A percentile compares a stretch with the other conserved stretches of the same genome.
These are phyloP conservation scores for Mortierella claussenii DNA, from an alignment of 192 early-diverging fungal genomes.

Conservation along the genomic window DNA sequence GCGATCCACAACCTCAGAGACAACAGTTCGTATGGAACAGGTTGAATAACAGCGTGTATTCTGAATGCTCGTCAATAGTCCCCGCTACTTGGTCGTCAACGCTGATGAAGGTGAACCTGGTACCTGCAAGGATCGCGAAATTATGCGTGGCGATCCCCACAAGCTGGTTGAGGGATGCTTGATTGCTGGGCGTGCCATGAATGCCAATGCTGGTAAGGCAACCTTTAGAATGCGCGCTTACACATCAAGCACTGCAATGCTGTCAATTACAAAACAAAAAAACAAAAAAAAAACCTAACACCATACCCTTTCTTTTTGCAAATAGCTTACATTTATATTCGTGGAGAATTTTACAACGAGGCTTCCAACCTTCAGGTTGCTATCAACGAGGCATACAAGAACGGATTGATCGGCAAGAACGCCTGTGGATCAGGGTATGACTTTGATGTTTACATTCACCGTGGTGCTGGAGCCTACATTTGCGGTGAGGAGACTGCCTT, in stretches of 20 bases:
- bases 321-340: conserved; percentile 99
- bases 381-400: conserved; percentile 98
- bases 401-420: conserved; percentile 97
- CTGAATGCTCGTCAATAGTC: conserved; percentile 58
- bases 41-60: too few species aligned
- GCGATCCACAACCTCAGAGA: too few species aligned
- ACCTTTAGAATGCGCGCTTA: too few species aligned
- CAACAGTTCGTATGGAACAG: too few species aligned
- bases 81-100: conserved; percentile 96
- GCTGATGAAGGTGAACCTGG: conserved; percentile 99
- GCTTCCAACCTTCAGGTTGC: conserved; percentile 92
- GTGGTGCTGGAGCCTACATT: conserved; percentile 97
- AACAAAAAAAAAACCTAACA: too few species aligned
- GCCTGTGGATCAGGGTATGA: conserved; percentile 96
- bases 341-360: conserved; percentile 97
- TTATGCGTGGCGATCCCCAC: conserved; percentile 90
- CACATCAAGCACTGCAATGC: conserved; percentile 95
- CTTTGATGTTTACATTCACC: conserved; percentile 98
- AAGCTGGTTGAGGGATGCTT: conserved; percentile 98
- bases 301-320: too few species aligned
- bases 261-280: too few species aligned
- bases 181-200: conserved; percentile 95
- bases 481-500: conserved; percentile 96
- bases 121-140: conserved; percentile 95
- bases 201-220: conserved; percentile 84